Evolutionary conservation across 192 early-diverging fungal genomes (phyloP).

Genomic region (Entomortierella chlamydospora): DNA sequence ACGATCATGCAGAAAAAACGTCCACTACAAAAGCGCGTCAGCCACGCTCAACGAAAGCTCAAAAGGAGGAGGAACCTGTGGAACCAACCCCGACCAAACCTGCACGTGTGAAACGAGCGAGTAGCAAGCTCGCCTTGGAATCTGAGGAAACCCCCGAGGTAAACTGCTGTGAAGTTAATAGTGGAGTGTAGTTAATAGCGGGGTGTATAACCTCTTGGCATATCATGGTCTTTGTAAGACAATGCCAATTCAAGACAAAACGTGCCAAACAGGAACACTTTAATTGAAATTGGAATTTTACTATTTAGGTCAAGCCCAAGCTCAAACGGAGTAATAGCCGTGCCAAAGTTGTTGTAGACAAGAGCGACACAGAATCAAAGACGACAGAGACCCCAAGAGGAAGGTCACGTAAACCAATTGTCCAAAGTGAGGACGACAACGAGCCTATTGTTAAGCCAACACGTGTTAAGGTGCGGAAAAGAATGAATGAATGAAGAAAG

Average conservation of each 20-base stretch:
- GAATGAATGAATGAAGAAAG: too few relatives aligned
- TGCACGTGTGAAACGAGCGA: slow-evolving; percentile 9
- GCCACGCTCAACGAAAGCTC: neutral
- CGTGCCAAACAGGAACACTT: too few relatives aligned
- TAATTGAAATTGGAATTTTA: too few relatives aligned
- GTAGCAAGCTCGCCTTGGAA: slow-evolving; percentile 2
- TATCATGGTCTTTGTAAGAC: too few relatives aligned
- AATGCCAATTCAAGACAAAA: too few relatives aligned
- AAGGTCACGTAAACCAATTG: slow-evolving; percentile 3
- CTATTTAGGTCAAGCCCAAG: slow-evolving; percentile 13
- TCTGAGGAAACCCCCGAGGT: neutral
- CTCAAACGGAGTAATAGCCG: slow-evolving; percentile 35
- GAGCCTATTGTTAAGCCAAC: neutral
- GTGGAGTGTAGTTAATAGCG: too few relatives aligned
- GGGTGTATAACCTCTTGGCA: too few relatives aligned
- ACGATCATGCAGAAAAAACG: neutral
- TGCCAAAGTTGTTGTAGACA: slow-evolving; percentile 7
- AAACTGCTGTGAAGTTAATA: neutral
- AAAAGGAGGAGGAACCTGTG: neutral
- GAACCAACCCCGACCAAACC: slow-evolving; percentile 6
- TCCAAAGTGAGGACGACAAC: slow-evolving; percentile 31
- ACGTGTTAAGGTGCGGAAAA: neutral
- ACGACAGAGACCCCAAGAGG: slow-evolving; percentile 16
- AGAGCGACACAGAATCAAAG: slow-evolving; percentile 11
- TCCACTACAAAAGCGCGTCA: slow-evolving; percentile 5